Conservation (phyloP, 129 eudicot genomes). For the Sambucus nigra region DNA sequence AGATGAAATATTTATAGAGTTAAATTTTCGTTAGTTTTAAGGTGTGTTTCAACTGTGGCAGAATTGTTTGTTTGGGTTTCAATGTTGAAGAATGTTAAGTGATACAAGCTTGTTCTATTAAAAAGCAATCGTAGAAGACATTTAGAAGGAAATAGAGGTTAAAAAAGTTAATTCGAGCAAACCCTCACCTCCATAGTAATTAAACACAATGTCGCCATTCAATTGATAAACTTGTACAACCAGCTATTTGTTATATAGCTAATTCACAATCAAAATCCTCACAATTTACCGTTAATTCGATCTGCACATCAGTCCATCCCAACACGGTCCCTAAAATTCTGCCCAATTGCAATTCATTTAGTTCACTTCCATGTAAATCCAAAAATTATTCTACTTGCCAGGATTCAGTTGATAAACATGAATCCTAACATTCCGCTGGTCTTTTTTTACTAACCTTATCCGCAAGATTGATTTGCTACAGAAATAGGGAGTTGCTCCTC, state of each 20-base stretch:
- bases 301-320: neutral
- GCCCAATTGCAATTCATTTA: no score
- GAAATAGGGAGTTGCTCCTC: neutral
- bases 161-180: neutral
- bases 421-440: neutral
- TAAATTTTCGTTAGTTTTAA: slow-evolving; percentile 1
- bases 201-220: neutral
- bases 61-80: neutral
- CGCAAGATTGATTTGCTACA: neutral
- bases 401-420: neutral
- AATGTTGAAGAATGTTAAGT: neutral
- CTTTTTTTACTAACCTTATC: neutral
- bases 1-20: no score
- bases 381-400: neutral
- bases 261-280: neutral
- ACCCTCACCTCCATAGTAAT: no score
- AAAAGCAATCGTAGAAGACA: neutral
- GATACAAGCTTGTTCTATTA: neutral
- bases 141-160: neutral
- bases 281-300: neutral
- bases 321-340: no score
- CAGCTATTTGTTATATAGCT: neutral
- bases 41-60: neutral
- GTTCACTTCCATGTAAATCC: neutral
- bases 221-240: neutral